Evolutionary conservation across 2,329 filamentous ascomycete species (phyloP), one percentile per base, ranked within the genome.

Genomic region (Diaporthe sp.): DNA sequence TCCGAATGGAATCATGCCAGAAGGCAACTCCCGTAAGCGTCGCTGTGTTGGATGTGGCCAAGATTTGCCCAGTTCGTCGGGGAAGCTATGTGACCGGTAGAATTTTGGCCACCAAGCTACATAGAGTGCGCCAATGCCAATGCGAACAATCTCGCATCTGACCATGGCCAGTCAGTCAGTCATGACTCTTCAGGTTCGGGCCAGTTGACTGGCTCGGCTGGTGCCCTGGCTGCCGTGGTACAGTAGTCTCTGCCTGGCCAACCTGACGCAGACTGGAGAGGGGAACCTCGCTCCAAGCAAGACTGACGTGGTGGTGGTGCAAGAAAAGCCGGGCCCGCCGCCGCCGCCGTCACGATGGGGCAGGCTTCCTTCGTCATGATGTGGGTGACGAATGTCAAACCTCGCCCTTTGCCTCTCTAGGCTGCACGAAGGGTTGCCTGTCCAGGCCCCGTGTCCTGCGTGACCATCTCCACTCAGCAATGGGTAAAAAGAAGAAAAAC

Each of bases 251-350:
- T 42, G 58, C 58, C 49, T 53, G 60, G 60, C 61, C 25, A 49
- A 65, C 42, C 61, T 49, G 42, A 28, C 44, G 71, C 44, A 62
- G 31, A n/a, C 37, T 65, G 58, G 49, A 51, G 58, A 55, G 71
- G 71, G 46, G 49, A 70, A 70, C 65, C 61, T 55, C 65, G n/a
- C 22, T 28, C 31, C 44, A 44, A n/a, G 57, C 44, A 44, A n/a
- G 57, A 72, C 42, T 73, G 71, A 73, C 71, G 71, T 73, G 71
- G 71, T 62, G 58, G 58, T 70, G 65, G 46, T 53, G 65, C 49
- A 55, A 55, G 34, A n/a, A 53, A 51, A 28, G 28, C 39, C 58
- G 70, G 70, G 28, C 39, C 55, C 44, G 55, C 70, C 55, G 39
- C 57, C 58, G 70, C 44, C 68, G 68, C 71, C 58, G 60, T 42